A percentile compares a stretch with the other conserved stretches of the same genome.
phyloP scores from a whole-genome alignment of 108 stramenopile species.

The Nitzschia inconspicua region DNA sequence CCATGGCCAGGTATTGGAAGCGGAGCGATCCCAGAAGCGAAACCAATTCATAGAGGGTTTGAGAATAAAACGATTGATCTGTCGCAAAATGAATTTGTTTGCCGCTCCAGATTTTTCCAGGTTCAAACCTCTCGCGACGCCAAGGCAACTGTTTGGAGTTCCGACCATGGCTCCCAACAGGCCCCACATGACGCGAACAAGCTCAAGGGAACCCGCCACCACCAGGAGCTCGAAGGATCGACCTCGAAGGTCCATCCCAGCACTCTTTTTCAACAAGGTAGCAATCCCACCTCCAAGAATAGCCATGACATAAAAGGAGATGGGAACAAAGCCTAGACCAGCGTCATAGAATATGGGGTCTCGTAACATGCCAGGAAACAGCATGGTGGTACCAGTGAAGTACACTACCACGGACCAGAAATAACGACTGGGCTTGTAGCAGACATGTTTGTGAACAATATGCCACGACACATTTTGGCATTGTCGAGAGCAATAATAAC shows the following conservation, averaged over 20 bases:
- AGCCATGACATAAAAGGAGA: constrained; percentile 70
- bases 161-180: constrained; percentile 77
- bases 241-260: constrained; percentile 76
- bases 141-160: constrained; percentile 51
- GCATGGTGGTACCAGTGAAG: constrained; percentile 34
- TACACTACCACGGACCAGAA: constrained; percentile 75
- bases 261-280: constrained; percentile 48
- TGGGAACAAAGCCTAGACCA: constrained; percentile 54
- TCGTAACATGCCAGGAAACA: constrained; percentile 66
- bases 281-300: constrained; percentile 77
- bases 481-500: constrained; percentile 87
- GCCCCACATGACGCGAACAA: constrained; percentile 64
- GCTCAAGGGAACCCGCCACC: constrained; percentile 57
- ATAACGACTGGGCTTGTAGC: constrained; percentile 85
- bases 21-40: constrained; percentile 43
- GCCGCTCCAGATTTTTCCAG: constrained; percentile 4
- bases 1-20: constrained; percentile 36
- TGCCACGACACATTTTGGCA: constrained; percentile 94
- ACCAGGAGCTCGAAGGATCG: constrained; percentile 67
- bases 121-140: constrained; percentile 33
- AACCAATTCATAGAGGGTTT: constrained; percentile 36
- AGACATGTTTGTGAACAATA: constrained; percentile 91
- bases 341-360: constrained; percentile 78
- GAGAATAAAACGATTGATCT: constrained; percentile 22
- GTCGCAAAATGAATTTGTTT: constrained; percentile 1